phyloP scores from a whole-genome alignment of 2,329 filamentous ascomycete genomes.

The Fonsecaea pugnacius region DNA sequence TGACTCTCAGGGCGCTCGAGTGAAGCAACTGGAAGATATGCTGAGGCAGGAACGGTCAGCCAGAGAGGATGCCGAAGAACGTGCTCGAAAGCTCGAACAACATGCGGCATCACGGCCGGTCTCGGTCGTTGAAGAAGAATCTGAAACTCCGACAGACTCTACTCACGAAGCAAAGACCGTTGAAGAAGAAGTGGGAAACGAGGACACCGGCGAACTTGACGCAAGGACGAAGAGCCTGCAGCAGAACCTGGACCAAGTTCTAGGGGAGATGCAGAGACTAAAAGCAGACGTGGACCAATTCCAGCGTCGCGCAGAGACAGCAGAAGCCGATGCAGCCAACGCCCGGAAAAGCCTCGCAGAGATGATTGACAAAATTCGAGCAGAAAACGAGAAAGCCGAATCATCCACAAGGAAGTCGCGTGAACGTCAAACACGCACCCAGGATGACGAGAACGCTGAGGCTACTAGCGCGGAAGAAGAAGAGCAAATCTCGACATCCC shows the following conservation, averaged over 20 bases:
- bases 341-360: constrained; percentile 77
- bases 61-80: constrained; percentile 80
- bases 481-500: constrained; percentile 5
- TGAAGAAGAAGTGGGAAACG: constrained; percentile 29
- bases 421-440: background rate
- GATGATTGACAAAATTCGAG: constrained; percentile 82
- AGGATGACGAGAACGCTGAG: constrained; percentile 1
- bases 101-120: constrained; percentile 54
- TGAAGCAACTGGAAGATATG: constrained; percentile 79
- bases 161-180: constrained; percentile 21
- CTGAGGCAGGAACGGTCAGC: constrained; percentile 79
- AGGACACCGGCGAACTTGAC: constrained; percentile 45
- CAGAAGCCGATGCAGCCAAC: constrained; percentile 75
- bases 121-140: constrained; percentile 42
- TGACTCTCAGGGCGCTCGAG: constrained; percentile 76
- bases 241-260: constrained; percentile 73
- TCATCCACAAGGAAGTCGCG: constrained; percentile 2
- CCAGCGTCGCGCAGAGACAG: constrained; percentile 75
- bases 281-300: constrained; percentile 79
- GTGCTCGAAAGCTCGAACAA: constrained; percentile 71
- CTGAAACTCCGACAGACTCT: constrained; percentile 31
- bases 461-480: background rate
- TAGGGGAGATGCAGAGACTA: constrained; percentile 78
- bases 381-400: constrained; percentile 51
- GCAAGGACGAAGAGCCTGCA: constrained; percentile 61